Evolutionary conservation across 129 eudicot species (phyloP), one percentile per base, ranked within the genome.

Genomic region (Daucus carota): DNA sequence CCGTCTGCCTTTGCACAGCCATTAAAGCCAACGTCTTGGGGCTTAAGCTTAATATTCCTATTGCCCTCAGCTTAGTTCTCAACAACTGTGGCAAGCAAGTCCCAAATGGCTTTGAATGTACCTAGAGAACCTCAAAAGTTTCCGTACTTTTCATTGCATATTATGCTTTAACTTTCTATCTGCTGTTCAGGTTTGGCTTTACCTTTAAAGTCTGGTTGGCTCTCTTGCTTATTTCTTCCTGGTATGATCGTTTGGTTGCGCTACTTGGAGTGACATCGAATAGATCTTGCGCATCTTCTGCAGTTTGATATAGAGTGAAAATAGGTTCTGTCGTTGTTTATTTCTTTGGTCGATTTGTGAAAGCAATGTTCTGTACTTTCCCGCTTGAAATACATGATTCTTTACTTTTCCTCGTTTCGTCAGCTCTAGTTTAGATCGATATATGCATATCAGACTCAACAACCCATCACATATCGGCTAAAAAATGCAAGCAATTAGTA

Each of bases 1-100:
- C 96, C 1, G 72, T 85, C 5, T 90, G 96, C 81, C 90, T 90
- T 34, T 90, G 96, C 85, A 87, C 90, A 46, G 92, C 90, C 65
- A 81, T 90, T 22, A 85, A 85, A 73, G 90, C 90, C 15, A 87
- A 87, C 40, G 10, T 90, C 82, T 77, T 90, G 71, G 92, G 96
- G 16, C 85, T 89, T 54, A 85, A 89, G 75, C 86, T 89, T 10
- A 85, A 89, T 75, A 50, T 89, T 17, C 96, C 96, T 13, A 20
- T 89, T 7, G 78, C 96, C 5, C 89, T 89, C 48, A 86, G 86
- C 81, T 83, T 89, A 82, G 89, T 89, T 60, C 87, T 89, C 12
- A 89, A 89, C 36, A 84, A 79, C 41, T 89, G 96, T 57, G 80
- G 83, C 72, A 87, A 85, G 84, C 80, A 86, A 24, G 89, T 77